Base-by-base conservation (phyloP, 345 rosid species). In the Geranium brycei region DNA sequence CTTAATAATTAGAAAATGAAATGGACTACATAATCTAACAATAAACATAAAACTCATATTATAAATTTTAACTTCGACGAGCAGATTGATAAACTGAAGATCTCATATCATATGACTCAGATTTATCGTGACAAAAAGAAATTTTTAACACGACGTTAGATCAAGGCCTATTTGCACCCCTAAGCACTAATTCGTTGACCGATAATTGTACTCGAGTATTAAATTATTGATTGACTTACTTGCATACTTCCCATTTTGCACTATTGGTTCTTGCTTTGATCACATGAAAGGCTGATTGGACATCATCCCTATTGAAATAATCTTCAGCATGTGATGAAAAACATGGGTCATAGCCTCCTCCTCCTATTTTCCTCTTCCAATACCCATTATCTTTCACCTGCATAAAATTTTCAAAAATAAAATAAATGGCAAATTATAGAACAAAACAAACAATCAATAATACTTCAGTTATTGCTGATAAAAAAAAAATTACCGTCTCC, bases 321-420 rank as follows among this genome's bases (percentile, higher is more conserved):
- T 67, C 51, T 63, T 69, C 75, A 23, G 80, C 62, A 5, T 85
- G 63, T 18, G 18, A 55, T 35, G 81, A 76, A 68, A 71, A 82
- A 67, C 87, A 85, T 30, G 87, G 87, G 61, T 85, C 83, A 13
- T 71, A 81, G 7, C 85, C 91, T 64, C 79, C 87, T 66, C 79
- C 87, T 5, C 38, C 76, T 64, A 80, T 76, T 64, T 74, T 80
- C 53, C 79, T 77, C 61, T 60, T 56, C 41, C 72, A 35, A 35
- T 35, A 35, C 41, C 41, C 73, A 67, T 65, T 1, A 8, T 15
- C 13, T 53, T 60, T 70, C 32, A 0, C 32, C 23, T 1, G 3
- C 58, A 11, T 19, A n/a, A 3, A 3, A 57, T 57, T 14, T 57
- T 23, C 28, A 23, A 23, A 23, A 23, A 23, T 23, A 23, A 23